phyloP scores from a whole-genome alignment of 345 rosid species.

The Eucalyptus cloeziana region DNA sequence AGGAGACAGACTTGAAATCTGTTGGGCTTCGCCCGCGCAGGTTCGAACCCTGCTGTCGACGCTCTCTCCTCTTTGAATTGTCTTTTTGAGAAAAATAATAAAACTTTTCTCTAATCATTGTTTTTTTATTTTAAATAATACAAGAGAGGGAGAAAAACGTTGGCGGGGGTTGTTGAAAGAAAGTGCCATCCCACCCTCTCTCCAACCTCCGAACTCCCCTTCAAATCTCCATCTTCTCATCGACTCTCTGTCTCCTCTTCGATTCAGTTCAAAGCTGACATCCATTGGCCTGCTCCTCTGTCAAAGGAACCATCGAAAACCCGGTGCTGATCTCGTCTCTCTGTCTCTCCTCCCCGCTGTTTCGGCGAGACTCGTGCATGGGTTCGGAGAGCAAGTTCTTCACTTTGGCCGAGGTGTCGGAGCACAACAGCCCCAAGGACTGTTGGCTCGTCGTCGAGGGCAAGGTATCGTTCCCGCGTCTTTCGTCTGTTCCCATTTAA shows the following conservation, averaged over 20 bases:
- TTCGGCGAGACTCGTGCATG: constrained; percentile 14
- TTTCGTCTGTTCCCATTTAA: not conserved
- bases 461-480: constrained; percentile 31
- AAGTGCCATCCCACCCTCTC: not conserved
- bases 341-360: not conserved
- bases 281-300: not conserved
- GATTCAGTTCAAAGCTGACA: not conserved
- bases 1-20: constrained; percentile 99
- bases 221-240: not conserved
- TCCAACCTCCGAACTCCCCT: not conserved
- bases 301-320: not conserved
- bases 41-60: constrained; percentile 99
- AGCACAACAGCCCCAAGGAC: constrained; percentile 51
- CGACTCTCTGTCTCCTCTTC: not conserved
- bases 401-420: constrained; percentile 63
- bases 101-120: not conserved
- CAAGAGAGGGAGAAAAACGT: not conserved
- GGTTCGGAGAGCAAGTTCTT: constrained; percentile 44
- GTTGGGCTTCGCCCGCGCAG: constrained; percentile 99
- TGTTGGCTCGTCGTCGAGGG: constrained; percentile 92
- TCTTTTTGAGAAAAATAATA: no score
- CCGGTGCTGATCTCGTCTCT: not conserved
- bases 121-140: not conserved
- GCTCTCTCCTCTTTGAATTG: not conserved
- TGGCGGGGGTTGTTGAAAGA: not conserved